Base-by-base conservation (phyloP, 768 basidiomycete species). In the Russula sp. region DNA sequence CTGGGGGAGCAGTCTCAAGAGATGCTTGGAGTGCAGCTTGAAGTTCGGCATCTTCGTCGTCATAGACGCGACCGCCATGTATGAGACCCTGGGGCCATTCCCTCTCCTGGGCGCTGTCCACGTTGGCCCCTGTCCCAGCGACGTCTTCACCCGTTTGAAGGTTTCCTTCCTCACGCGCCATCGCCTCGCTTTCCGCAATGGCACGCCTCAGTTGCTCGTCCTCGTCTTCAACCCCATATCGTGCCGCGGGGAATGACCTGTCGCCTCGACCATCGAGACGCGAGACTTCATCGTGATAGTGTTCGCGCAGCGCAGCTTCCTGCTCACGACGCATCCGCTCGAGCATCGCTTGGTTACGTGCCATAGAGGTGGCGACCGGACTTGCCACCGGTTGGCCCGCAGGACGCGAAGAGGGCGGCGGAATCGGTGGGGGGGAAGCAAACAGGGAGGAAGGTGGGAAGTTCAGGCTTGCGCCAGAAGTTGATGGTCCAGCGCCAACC, bases 1-100 rank as follows among this genome's bases (percentile, higher is more conserved):
- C 86, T 45, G 75, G 73, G 1, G 88, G 85, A 22, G 84, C 72
- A 47, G 77, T 76, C 70, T 88, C 87, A 65, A 95, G 76, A 42
- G 92, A 94, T 2, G 91, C 94, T 70, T 78, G 85, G 53, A 96
- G 77, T 5, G 94, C 94, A 11, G 92, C 93, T 74, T 95, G 94
- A 51, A 96, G 75, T 68, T 90, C 87, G 27, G 82, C 84, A 68
- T 96, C 93, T 55, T 94, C 93, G 66, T 95, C 93, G 65, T 94
- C 93, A 67, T 90, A 86, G 44, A 86, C 82, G 51, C 84, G 75
- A 55, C 79, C 63, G 34, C 56, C 57, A 4, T 37, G 67, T 14
- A 22, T 20, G 20, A 14, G 67, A 22, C 31, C 53, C n/a, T 49
- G 35, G 42, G 52, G 35, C 44, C 37, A 62, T 16, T n/a, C 50